Conservation (phyloP, 371 early-diverging fungal genomes). For the Haplosporangium sp. region DNA sequence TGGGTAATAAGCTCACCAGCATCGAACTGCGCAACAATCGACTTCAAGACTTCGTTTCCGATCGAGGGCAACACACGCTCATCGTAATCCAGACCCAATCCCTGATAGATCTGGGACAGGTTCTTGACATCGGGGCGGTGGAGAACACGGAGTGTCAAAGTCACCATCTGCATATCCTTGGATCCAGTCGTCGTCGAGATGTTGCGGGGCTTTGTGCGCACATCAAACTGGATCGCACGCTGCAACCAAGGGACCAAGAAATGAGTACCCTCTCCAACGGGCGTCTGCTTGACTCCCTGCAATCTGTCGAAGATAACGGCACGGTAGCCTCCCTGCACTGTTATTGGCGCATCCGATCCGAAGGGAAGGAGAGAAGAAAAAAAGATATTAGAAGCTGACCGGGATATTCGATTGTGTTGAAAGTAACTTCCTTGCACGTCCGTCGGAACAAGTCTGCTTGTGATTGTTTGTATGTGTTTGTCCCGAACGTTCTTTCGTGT, state of each 20-base stretch:
- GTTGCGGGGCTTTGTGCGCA: slow-evolving; percentile 95
- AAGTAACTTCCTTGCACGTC: no score
- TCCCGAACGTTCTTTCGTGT: no score
- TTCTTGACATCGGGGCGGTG: slow-evolving; percentile 90
- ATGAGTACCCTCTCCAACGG: slow-evolving; percentile 95
- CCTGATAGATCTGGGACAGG: slow-evolving; percentile 89
- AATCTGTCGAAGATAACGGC: slow-evolving; percentile 97
- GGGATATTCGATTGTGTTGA: no score
- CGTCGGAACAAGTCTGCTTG: no score
- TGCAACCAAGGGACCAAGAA: slow-evolving; percentile 96
- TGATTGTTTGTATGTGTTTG: no score
- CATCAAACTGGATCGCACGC: slow-evolving; percentile 84
- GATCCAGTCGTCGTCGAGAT: slow-evolving; percentile 95
- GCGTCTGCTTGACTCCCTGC: slow-evolving; percentile 86
- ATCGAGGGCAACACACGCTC: slow-evolving; percentile 98
- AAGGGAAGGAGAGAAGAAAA: no score
- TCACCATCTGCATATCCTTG: slow-evolving; percentile 90
- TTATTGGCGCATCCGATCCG: background rate
- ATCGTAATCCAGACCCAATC: slow-evolving; percentile 95
- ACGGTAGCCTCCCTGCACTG: slow-evolving; percentile 95
- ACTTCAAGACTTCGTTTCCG: slow-evolving; percentile 98
- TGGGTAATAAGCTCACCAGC: slow-evolving; percentile 98
- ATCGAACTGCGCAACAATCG: slow-evolving; percentile 99
- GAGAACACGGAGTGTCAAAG: slow-evolving; percentile 93
- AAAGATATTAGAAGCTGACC: no score